Evolutionary conservation across 345 rosid genomes (phyloP).

Genomic region (Salix viminalis): DNA sequence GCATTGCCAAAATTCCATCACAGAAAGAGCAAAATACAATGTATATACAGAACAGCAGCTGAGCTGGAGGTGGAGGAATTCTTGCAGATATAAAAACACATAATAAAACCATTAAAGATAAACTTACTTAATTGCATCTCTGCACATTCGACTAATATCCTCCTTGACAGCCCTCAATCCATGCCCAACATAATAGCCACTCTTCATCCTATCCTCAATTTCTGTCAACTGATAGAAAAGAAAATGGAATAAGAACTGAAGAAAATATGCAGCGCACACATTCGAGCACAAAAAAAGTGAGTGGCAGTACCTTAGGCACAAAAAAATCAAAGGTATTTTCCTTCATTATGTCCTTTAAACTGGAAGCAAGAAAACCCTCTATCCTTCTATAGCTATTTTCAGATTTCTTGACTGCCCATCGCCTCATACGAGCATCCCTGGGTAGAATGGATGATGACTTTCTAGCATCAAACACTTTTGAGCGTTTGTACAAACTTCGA

Average conservation of each 20-base stretch:
- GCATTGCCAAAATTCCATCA: not conserved
- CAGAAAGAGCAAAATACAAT: not conserved
- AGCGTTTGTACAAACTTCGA: conserved; percentile 81
- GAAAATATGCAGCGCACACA: conserved; percentile 4
- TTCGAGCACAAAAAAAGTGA: not conserved
- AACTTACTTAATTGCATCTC: conserved; percentile 95
- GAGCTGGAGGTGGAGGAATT: not conserved
- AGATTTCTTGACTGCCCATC: conserved; percentile 87
- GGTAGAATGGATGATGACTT: conserved; percentile 81
- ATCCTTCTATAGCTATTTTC: conserved; percentile 80
- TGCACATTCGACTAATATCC: conserved; percentile 95
- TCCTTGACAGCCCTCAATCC: conserved; percentile 87
- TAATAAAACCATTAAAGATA: not conserved
- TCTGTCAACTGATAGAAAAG: conserved; percentile 62
- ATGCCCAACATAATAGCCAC: conserved; percentile 74
- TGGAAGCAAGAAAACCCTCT: conserved; percentile 85
- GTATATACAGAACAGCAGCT: not conserved
- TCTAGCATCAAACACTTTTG: conserved; percentile 93
- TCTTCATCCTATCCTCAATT: conserved; percentile 77
- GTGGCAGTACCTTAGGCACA: conserved; percentile 64
- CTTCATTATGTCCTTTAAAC: conserved; percentile 90
- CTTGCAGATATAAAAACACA: not conserved
- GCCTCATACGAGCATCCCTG: conserved; percentile 95
- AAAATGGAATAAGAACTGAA: conserved; percentile 15
- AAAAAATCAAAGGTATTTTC: conserved; percentile 81